Percentiles rank a stretch among this genome's conserved stretches.
Conservation (phyloP, 2,329 filamentous ascomycete species). For the Pleoardoris graminearum region DNA sequence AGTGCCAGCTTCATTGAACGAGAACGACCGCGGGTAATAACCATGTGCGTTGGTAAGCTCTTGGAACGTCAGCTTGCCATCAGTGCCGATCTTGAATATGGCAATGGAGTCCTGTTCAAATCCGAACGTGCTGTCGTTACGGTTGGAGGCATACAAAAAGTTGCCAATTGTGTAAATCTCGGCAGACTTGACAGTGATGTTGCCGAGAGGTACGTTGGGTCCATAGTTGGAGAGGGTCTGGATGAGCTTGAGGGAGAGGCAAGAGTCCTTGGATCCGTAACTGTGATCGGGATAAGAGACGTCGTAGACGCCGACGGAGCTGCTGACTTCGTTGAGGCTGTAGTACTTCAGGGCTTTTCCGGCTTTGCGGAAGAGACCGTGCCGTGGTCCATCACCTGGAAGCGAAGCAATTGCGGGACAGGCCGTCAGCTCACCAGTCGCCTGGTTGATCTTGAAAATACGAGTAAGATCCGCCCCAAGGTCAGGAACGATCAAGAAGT, state of each 20-base stretch:
- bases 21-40: conserved; percentile 42
- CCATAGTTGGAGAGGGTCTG: conserved; percentile 41
- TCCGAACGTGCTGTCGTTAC: conserved; percentile 43
- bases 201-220: conserved; percentile 30
- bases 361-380: conserved; percentile 55
- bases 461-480: conserved; percentile 60
- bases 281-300: conserved; percentile 31
- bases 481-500: conserved; percentile 57
- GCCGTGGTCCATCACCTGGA: conserved; percentile 58
- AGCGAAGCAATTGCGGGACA: conserved; percentile 50
- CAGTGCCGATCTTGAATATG: conserved; percentile 36
- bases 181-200: conserved; percentile 34
- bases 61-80: conserved; percentile 33
- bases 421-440: conserved; percentile 51
- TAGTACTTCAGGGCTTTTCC: conserved; percentile 30
- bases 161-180: conserved; percentile 40
- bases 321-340: conserved; percentile 40
- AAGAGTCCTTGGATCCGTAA: conserved; percentile 22
- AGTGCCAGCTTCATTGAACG: conserved; percentile 39
- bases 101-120: conserved; percentile 41
- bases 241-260: conserved; percentile 34
- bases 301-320: conserved; percentile 36
- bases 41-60: conserved; percentile 36
- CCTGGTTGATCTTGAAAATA: conserved; percentile 55
- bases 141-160: conserved; percentile 41